phyloP scores from a whole-genome alignment of 805 yeast species.

The Nakazawaea sp. region DNA sequence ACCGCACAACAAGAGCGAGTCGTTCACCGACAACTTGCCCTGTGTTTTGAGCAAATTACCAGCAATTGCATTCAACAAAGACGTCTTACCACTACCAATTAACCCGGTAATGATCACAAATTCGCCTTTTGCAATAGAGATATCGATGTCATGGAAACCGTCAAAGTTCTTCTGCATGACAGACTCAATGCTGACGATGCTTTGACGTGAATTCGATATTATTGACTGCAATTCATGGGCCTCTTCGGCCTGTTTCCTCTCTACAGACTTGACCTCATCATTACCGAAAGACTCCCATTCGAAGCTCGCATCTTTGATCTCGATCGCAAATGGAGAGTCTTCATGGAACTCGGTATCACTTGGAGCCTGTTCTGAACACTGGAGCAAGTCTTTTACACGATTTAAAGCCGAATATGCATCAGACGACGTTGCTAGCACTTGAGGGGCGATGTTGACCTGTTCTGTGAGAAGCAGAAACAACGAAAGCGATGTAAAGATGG shows the following conservation, averaged over 20 bases:
- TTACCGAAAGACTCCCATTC: slow-evolving; percentile 48
- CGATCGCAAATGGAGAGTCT: slow-evolving; percentile 31
- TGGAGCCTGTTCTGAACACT: slow-evolving; percentile 19
- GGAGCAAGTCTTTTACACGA: slow-evolving; percentile 44
- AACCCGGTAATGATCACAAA: slow-evolving; percentile 62
- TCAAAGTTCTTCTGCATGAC: slow-evolving; percentile 16
- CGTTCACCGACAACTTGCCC: slow-evolving; percentile 50
- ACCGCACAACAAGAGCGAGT: slow-evolving; percentile 38
- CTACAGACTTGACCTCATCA: slow-evolving; percentile 3
- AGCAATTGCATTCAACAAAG: slow-evolving; percentile 60
- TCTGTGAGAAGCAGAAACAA: slow-evolving; percentile 54
- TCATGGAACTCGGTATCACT: neutral
- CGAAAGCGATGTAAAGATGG: slow-evolving; percentile 63
- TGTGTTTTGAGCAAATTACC: slow-evolving; percentile 54
- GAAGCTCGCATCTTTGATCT: slow-evolving; percentile 42
- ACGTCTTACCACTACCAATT: slow-evolving; percentile 78
- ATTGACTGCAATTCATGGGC: neutral
- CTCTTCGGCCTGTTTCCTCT: neutral
- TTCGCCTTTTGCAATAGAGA: slow-evolving; percentile 47
- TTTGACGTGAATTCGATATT: neutral
- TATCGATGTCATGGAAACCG: slow-evolving; percentile 38
- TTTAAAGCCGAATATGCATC: slow-evolving; percentile 52
- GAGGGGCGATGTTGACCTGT: slow-evolving; percentile 60
- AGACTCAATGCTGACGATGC: neutral
- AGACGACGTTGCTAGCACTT: slow-evolving; percentile 50